These are phyloP conservation scores for Botrytis squamosa DNA, from an alignment of 2,329 filamentous ascomycete genomes.

Conservation along the genomic window DNA sequence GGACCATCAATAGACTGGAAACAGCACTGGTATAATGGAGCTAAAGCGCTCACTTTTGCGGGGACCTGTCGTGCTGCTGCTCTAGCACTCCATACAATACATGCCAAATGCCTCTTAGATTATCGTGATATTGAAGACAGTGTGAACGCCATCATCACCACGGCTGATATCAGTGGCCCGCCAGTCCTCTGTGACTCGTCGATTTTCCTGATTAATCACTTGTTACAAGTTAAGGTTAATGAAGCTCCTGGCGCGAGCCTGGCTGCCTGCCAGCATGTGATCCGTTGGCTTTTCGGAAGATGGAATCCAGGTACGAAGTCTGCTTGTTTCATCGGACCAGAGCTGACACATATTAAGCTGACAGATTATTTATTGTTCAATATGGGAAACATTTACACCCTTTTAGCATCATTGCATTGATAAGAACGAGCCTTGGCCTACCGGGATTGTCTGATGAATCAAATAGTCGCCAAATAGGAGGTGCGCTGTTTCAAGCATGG, in stretches of 20 bases:
- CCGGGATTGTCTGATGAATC: constrained; percentile 25
- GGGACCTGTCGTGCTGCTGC: constrained; percentile 72
- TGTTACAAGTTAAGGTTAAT: constrained; percentile 65
- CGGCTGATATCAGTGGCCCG: constrained; percentile 80
- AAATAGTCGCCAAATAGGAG: constrained; percentile 28
- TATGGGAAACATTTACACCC: constrained; percentile 64
- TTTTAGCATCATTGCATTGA: constrained; percentile 63
- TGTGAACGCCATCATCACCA: constrained; percentile 69
- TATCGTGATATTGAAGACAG: constrained; percentile 67
- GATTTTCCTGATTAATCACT: constrained; percentile 66
- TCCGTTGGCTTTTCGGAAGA: constrained; percentile 76
- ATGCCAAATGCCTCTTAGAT: constrained; percentile 64
- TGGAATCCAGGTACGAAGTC: constrained; percentile 74
- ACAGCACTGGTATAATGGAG: constrained; percentile 72
- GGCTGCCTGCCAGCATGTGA: constrained; percentile 66
- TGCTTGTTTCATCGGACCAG: not conserved
- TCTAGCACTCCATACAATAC: constrained; percentile 65
- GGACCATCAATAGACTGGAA: constrained; percentile 58
- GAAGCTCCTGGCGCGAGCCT: constrained; percentile 68
- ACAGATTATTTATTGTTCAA: constrained; percentile 64
- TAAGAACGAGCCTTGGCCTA: constrained; percentile 67
- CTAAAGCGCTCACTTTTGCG: constrained; percentile 67
- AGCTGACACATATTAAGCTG: constrained; percentile 48
- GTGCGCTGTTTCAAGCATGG: constrained; percentile 38
- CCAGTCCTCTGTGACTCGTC: constrained; percentile 76